A percentile compares a stretch with the other conserved stretches of the same genome.
phyloP scores from a whole-genome alignment of 768 basidiomycete genomes.

The Naganishia friedmannii region DNA sequence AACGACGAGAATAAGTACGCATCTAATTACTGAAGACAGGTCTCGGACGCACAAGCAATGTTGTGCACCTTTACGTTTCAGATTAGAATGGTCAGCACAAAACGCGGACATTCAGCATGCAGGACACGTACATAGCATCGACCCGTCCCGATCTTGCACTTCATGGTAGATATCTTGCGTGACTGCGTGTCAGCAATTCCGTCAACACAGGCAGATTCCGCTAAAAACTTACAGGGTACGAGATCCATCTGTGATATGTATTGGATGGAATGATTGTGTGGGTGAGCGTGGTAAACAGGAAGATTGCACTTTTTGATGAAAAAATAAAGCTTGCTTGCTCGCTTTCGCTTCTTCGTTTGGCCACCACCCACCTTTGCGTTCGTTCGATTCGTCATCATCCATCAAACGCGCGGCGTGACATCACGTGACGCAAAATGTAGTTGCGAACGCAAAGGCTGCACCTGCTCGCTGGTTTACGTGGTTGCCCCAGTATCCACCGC shows the following conservation, averaged over 20 bases:
- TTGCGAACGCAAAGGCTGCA: neutral
- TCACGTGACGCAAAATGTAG: neutral
- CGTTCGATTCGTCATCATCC: slow-evolving; percentile 16
- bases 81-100: neutral
- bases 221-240: slow-evolving; percentile 23
- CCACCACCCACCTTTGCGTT: no score
- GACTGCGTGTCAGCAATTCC: neutral
- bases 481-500: no score
- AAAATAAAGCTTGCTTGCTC: neutral
- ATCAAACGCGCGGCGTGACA: neutral
- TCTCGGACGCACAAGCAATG: slow-evolving; percentile 25
- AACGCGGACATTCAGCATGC: neutral
- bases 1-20: slow-evolving; percentile 12
- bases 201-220: neutral
- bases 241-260: slow-evolving; percentile 29
- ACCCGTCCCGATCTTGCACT: slow-evolving; percentile 29
- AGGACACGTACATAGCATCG: slow-evolving; percentile 30
- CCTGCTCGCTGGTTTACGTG: no score
- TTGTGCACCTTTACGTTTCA: slow-evolving; percentile 23
- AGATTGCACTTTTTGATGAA: no score
- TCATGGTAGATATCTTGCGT: slow-evolving; percentile 33
- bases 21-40: neutral
- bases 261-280: neutral
- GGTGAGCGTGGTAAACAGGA: no score
- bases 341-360: neutral